phyloP scores from a whole-genome alignment of 306 rosid genomes.

The Cucumis cinereus region DNA sequence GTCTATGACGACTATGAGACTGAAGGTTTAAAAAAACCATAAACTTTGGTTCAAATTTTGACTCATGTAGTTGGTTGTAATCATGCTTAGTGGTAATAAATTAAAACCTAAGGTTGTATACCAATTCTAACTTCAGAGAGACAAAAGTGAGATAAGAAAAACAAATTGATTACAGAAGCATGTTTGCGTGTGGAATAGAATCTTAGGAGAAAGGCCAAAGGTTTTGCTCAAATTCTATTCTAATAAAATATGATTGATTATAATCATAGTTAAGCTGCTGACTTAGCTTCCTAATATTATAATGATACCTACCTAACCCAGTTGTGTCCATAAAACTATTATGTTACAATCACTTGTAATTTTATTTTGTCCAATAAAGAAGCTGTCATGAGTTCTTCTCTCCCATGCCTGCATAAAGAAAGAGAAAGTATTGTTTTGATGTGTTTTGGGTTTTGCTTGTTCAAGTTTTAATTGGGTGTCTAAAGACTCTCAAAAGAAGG shows the following conservation, averaged over 20 bases:
- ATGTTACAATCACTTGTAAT: neutral
- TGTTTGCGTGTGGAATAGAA: neutral
- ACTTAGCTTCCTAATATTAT: neutral
- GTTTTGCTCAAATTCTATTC: neutral
- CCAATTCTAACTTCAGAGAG: neutral
- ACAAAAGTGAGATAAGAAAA: neutral
- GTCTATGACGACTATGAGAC: neutral
- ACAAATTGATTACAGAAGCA: neutral
- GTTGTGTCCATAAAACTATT: neutral
- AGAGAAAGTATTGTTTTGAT: neutral
- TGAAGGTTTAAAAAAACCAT: neutral
- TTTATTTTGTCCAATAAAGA: neutral
- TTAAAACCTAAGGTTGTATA: neutral
- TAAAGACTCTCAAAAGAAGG: neutral
- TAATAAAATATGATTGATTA: neutral
- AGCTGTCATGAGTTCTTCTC: neutral
- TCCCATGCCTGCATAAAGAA: neutral
- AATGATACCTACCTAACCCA: neutral
- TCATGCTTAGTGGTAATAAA: neutral
- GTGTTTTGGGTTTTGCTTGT: neutral
- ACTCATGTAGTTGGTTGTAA: neutral
- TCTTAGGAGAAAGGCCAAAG: neutral
- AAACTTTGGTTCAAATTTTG: neutral
- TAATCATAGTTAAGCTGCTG: neutral
- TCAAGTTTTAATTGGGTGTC: neutral